phyloP scores from a whole-genome alignment of 768 basidiomycete species.

The Lactarius trivialis region DNA sequence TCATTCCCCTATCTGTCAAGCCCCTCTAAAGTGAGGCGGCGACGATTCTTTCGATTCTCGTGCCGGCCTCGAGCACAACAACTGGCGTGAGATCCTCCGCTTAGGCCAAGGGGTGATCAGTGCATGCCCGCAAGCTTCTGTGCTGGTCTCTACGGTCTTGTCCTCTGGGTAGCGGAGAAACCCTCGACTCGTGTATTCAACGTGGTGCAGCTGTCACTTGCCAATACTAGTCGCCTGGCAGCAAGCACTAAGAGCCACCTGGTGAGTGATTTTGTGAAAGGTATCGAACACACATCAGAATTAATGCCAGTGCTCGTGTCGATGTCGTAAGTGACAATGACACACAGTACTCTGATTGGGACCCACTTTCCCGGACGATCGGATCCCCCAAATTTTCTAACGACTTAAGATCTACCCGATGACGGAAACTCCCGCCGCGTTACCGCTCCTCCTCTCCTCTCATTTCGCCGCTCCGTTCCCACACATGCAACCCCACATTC shows the following conservation, averaged over 20 bases:
- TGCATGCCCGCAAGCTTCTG: conserved; percentile 4
- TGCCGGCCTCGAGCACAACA: neutral
- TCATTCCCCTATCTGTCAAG: conserved; percentile 19
- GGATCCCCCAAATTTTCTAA: neutral
- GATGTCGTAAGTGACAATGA: neutral
- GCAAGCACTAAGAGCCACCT: neutral
- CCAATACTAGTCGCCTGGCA: neutral
- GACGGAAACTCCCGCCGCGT: neutral
- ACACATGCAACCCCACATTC: neutral
- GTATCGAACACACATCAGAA: neutral
- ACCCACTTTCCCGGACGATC: neutral
- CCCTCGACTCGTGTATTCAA: conserved; percentile 16
- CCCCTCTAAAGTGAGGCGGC: neutral
- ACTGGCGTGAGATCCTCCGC: neutral
- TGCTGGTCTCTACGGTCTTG: conserved; percentile 12
- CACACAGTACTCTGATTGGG: neutral
- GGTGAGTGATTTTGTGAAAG: conserved; percentile 16
- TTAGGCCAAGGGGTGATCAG: neutral
- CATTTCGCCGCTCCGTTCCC: neutral
- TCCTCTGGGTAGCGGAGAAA: neutral
- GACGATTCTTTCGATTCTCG: neutral
- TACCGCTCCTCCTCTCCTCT: neutral
- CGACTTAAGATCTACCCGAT: neutral
- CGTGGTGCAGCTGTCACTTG: conserved; percentile 8
- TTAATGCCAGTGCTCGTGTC: neutral